Percentiles rank a stretch among this genome's conserved stretches.
Evolutionary conservation across 768 basidiomycete species (phyloP).

Genomic region (Amanita jacksonii): DNA sequence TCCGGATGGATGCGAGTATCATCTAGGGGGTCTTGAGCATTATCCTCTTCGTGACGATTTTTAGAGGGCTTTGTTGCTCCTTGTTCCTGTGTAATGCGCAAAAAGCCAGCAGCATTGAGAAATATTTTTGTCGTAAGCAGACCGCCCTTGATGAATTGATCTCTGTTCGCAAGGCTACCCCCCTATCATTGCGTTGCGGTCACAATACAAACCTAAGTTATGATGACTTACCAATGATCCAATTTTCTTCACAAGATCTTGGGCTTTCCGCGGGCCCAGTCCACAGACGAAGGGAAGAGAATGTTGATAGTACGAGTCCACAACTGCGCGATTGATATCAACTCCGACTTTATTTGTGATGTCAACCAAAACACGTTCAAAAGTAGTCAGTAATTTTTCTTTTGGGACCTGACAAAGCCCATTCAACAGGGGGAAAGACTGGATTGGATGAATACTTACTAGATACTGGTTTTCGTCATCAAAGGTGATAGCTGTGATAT

Average conservation of each 20-base stretch:
- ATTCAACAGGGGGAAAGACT: slow-evolving; percentile 8
- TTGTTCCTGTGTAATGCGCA: slow-evolving; percentile 64
- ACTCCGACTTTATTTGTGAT: slow-evolving; percentile 89
- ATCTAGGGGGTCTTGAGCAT: slow-evolving; percentile 82
- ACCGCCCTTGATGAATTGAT: slow-evolving; percentile 76
- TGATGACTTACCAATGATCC: slow-evolving; percentile 49
- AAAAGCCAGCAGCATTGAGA: slow-evolving; percentile 86
- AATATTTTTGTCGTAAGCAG: slow-evolving; percentile 83
- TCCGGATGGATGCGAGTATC: slow-evolving; percentile 94
- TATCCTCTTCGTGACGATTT: slow-evolving; percentile 58
- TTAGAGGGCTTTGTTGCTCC: slow-evolving; percentile 54
- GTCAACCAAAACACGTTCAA: slow-evolving; percentile 87
- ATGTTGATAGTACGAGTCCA: slow-evolving; percentile 80
- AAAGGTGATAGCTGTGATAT: slow-evolving; percentile 76
- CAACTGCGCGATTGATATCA: slow-evolving; percentile 89
- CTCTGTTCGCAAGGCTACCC: slow-evolving; percentile 77
- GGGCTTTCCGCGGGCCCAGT: slow-evolving; percentile 90
- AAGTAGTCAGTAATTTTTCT: slow-evolving; percentile 71
- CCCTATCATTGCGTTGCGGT: slow-evolving; percentile 41
- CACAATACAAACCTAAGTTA: slow-evolving; percentile 4
- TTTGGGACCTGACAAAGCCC: slow-evolving; percentile 51
- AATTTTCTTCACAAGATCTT: slow-evolving; percentile 75
- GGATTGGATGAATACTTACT: slow-evolving; percentile 31
- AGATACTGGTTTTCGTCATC: slow-evolving; percentile 82
- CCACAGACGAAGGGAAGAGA: slow-evolving; percentile 89